A percentile compares a stretch with the other conserved stretches of the same genome.
phyloP scores from a whole-genome alignment of 345 rosid genomes.

The Arabis hirsuta region DNA sequence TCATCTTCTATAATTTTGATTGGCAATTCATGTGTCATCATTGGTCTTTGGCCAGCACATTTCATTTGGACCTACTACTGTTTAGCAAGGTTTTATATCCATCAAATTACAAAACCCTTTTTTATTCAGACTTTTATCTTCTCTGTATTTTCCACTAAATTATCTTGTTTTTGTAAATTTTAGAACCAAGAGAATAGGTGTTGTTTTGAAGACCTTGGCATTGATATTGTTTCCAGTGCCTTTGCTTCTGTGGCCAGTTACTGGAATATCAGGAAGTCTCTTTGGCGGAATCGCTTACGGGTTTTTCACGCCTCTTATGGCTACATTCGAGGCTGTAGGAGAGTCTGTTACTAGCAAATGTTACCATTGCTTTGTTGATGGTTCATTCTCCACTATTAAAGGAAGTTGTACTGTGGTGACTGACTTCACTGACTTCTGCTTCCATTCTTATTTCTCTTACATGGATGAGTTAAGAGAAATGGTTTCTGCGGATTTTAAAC shows the following conservation, averaged over 20 bases:
- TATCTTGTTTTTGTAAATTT: neutral
- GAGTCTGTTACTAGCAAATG: constrained; percentile 64
- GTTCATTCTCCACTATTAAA: constrained; percentile 61
- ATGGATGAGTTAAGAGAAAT: constrained; percentile 83
- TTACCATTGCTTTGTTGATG: constrained; percentile 77
- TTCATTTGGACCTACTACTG: constrained; percentile 75
- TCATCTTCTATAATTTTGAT: constrained; percentile 51
- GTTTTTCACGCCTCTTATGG: constrained; percentile 66
- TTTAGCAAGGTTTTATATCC: constrained; percentile 59
- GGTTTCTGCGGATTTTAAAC: constrained; percentile 55
- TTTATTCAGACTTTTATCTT: neutral
- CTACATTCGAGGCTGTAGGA: constrained; percentile 82
- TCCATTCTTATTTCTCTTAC: constrained; percentile 85
- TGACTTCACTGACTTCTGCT: constrained; percentile 85
- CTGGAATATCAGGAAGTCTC: constrained; percentile 69
- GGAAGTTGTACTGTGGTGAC: constrained; percentile 73
- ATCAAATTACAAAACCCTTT: neutral
- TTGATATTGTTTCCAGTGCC: constrained; percentile 66
- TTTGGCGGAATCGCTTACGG: constrained; percentile 82
- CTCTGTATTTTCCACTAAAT: neutral
- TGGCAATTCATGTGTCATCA: constrained; percentile 64
- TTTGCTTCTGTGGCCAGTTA: constrained; percentile 66
- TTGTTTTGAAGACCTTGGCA: constrained; percentile 65
- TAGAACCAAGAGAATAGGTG: constrained; percentile 78
- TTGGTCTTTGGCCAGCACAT: constrained; percentile 89